Evolutionary conservation across 2,329 filamentous ascomycete genomes (phyloP).

Genomic region (Fusarium compactum): DNA sequence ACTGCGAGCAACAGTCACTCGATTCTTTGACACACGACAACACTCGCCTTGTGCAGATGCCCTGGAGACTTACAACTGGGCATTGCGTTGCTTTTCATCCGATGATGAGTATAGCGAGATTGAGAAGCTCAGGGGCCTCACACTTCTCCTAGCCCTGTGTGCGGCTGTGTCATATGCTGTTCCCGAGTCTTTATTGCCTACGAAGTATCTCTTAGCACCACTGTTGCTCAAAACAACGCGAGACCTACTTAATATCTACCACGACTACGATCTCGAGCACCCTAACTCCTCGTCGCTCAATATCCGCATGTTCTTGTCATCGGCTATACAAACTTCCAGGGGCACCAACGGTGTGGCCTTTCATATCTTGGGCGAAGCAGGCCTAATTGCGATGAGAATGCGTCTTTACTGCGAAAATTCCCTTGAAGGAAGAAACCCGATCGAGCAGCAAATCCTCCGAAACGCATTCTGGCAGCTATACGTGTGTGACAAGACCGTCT

Average conservation of each 20-base stretch:
- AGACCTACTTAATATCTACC: constrained; percentile 4
- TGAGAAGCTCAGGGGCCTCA: background rate
- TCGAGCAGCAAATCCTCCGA: constrained; percentile 5
- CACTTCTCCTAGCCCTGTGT: background rate
- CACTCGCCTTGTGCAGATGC: background rate
- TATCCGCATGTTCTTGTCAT: constrained; percentile 10
- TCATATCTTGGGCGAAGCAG: constrained; percentile 15
- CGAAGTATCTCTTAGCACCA: background rate
- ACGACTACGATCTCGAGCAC: constrained; percentile 20
- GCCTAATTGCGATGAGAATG: constrained; percentile 4
- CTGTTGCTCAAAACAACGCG: constrained; percentile 1
- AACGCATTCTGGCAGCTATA: constrained; percentile 14
- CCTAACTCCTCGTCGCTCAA: constrained; percentile 11
- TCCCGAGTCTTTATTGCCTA: background rate
- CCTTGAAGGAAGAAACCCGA: background rate
- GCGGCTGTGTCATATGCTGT: background rate
- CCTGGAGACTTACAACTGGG: background rate
- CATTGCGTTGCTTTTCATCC: background rate
- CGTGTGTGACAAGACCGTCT: constrained; percentile 6
- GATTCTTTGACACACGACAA: background rate
- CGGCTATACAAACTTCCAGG: constrained; percentile 3
- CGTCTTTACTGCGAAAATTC: background rate
- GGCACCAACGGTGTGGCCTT: constrained; percentile 9
- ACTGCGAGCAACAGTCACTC: background rate
- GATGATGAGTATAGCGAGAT: background rate